These are phyloP conservation scores for Microdochium bolleyi DNA, from an alignment of 2,329 filamentous ascomycete genomes.

Conservation along the genomic window DNA sequence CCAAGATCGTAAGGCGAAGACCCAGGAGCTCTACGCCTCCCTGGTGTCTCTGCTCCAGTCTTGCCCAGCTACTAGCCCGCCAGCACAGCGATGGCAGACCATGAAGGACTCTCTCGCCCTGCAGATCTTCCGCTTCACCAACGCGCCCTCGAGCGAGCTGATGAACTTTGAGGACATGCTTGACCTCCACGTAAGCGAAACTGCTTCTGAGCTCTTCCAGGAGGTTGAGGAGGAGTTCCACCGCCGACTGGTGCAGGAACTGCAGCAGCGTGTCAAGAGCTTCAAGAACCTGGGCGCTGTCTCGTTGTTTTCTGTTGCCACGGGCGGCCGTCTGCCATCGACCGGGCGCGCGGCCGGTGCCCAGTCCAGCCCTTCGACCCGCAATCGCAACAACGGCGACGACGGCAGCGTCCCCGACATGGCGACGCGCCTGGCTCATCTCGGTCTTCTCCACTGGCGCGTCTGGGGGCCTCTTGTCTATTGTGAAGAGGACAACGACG, in stretches of 20 bases:
- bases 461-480: conserved; percentile 79
- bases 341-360: not conserved
- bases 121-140: conserved; percentile 50
- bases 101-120: conserved; percentile 46
- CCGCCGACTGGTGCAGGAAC: conserved; percentile 36
- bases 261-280: conserved; percentile 41
- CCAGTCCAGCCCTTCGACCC: conserved; percentile 25
- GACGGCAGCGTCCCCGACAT: conserved; percentile 56
- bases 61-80: conserved; percentile 30
- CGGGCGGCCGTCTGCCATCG: conserved; percentile 33
- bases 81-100: conserved; percentile 40
- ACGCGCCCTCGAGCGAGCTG: conserved; percentile 39
- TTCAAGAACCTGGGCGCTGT: conserved; percentile 45
- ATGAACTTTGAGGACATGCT: conserved; percentile 41
- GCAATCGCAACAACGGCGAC: conserved; percentile 35
- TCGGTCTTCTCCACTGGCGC: conserved; percentile 81
- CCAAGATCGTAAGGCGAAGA: conserved; percentile 31
- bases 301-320: conserved; percentile 46
- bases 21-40: conserved; percentile 41
- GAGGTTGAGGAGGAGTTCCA: conserved; percentile 43
- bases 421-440: conserved; percentile 70
- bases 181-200: conserved; percentile 31
- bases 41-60: conserved; percentile 48
- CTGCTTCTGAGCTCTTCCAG: conserved; percentile 34
- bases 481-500: conserved; percentile 24